Conservation (phyloP, 331 rosid genomes). For the Pyracantha coccinea region DNA sequence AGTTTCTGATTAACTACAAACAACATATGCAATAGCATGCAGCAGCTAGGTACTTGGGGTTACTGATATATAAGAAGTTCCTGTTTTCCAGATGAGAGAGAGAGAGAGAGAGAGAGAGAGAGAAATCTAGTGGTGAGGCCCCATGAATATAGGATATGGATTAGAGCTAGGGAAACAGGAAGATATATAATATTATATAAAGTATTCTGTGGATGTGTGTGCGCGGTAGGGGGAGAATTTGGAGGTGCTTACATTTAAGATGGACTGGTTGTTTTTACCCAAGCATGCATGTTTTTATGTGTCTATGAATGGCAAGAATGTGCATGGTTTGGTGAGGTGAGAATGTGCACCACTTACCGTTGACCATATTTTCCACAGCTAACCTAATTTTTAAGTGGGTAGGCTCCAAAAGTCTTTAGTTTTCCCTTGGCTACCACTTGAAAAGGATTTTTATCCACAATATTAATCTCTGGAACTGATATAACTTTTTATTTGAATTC, state of each 20-base stretch:
- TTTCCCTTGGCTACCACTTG: not conserved
- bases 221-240: too few species aligned
- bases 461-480: too few species aligned
- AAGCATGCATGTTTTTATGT: not conserved
- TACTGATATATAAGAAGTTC: not conserved
- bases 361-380: not conserved
- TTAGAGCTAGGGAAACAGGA: not conserved
- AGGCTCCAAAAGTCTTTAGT: not conserved
- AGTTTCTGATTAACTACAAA: too few species aligned
- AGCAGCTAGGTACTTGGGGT: not conserved
- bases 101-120: not conserved
- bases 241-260: not conserved
- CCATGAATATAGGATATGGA: not conserved
- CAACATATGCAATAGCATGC: not conserved
- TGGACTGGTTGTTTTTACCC: not conserved
- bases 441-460: too few species aligned
- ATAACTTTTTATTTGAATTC: rapidly evolving
- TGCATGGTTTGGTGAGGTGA: slow-evolving; percentile 1
- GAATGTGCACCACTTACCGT: slow-evolving; percentile 1
- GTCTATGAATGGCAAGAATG: not conserved
- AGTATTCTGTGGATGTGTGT: not conserved
- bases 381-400: not conserved
- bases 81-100: not conserved
- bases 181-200: not conserved
- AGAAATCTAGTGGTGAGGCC: not conserved